Conservation (phyloP, 1,284 basidiomycete species). For the Cryptococcus sp. region DNA sequence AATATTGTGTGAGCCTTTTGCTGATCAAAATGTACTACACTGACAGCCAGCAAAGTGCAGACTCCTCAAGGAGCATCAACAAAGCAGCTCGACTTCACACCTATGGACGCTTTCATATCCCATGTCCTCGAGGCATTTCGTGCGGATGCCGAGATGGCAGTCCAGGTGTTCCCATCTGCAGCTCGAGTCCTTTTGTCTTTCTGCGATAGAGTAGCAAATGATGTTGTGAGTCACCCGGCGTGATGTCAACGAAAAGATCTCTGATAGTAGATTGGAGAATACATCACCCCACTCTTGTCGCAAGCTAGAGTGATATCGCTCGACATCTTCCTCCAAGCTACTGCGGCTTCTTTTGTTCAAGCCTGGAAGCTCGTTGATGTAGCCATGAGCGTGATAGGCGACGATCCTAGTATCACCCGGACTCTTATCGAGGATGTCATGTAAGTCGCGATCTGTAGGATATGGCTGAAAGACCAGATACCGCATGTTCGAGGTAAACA, state of each 20-base stretch:
- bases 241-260: neutral
- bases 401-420: slow-evolving; percentile 40
- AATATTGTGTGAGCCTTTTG: slow-evolving; percentile 78
- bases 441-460: slow-evolving; percentile 49
- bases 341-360: slow-evolving; percentile 84
- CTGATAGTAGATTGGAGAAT: slow-evolving; percentile 68
- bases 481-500: slow-evolving; percentile 87
- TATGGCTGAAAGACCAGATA: slow-evolving; percentile 57
- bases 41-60: slow-evolving; percentile 24
- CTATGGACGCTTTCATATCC: slow-evolving; percentile 88
- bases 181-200: slow-evolving; percentile 42
- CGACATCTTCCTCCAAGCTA: slow-evolving; percentile 74
- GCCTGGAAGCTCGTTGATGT: slow-evolving; percentile 78
- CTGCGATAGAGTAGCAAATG: slow-evolving; percentile 40
- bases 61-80: slow-evolving; percentile 28
- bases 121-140: slow-evolving; percentile 62
- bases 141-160: slow-evolving; percentile 73
- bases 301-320: slow-evolving; percentile 70
- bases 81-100: slow-evolving; percentile 67
- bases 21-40: neutral
- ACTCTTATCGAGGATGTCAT: slow-evolving; percentile 73
- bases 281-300: slow-evolving; percentile 70
- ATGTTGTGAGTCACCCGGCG: slow-evolving; percentile 30
- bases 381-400: slow-evolving; percentile 52
- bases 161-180: slow-evolving; percentile 74